Base-by-base conservation (phyloP, 495 filamentous ascomycete genomes). In the Tuber umbilicatum region DNA sequence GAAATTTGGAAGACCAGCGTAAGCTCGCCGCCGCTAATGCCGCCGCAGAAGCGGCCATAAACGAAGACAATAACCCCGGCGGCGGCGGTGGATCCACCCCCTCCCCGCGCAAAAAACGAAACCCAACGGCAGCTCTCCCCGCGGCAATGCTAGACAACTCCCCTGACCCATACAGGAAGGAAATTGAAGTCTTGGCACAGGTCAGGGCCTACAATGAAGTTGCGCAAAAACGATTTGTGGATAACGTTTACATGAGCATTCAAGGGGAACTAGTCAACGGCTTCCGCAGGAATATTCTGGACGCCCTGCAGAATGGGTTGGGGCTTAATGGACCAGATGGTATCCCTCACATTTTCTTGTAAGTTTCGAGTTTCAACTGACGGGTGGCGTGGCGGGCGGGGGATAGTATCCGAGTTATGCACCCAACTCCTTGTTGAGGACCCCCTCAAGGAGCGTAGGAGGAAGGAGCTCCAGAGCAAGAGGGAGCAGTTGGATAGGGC, bases 181-280 rank as follows among this genome's bases (percentile, higher is more conserved):
- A 81, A 67, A 71, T 81, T 12, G 69, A 78, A 35, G 76, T 81
- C 5, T 71, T 81, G 4, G 80, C 80, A 0, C 41, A 70, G 37
- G 79, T 79, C 1, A 78, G 71, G 64, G 80, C 80, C 23, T 81
- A 81, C 38, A 72, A 75, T 23, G 80, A 81, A 42, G 67, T 81
- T 17, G 80, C 80, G n/a, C 73, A 74, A 38, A 81, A 78, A 39
- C 73, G 80, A 6, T 81, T 81, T n/a, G 72, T 81, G 7, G 80
- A 81, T 38, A 79, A 79, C 47, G 80, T 81, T 27, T 81, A 81
- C 21, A 81, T 81, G 75, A 73, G 76, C 9, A 75, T 81, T 5
- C 73, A 75, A 37, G 73, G 71, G 14, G 79, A 81, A 74, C 70
- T 75, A 6, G 64, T 79, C 16, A 70, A 68, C 35, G 70, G 42